phyloP scores from a whole-genome alignment of 305 asterid species.

The Solanum aculeatissimum region DNA sequence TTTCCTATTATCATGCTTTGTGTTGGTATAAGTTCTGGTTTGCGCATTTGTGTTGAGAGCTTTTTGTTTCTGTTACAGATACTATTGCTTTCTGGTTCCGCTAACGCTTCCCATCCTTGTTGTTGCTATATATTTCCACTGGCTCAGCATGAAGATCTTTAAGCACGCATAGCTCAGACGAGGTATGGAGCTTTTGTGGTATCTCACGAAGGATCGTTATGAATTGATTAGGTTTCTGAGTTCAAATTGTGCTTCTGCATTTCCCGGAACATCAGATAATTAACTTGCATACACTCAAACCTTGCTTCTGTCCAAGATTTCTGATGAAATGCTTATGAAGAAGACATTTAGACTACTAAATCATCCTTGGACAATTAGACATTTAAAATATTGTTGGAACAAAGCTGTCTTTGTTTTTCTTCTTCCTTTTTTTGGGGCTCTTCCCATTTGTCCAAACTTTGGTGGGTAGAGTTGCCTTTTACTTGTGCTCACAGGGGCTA shows the following conservation, averaged over 20 bases:
- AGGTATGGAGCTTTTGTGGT: background rate
- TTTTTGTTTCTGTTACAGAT: conserved; percentile 28
- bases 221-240: background rate
- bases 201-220: background rate
- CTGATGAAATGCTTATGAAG: background rate
- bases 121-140: conserved; percentile 55
- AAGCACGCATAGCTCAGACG: conserved; percentile 46
- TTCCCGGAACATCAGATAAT: background rate
- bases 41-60: background rate
- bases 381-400: background rate
- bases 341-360: background rate
- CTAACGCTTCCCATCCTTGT: conserved; percentile 54
- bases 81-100: conserved; percentile 73
- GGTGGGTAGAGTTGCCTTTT: no score
- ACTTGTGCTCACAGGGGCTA: background rate
- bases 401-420: background rate
- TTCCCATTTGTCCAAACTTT: no score
- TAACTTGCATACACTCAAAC: background rate
- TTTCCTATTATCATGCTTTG: background rate
- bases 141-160: conserved; percentile 83
- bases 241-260: background rate
- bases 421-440: background rate
- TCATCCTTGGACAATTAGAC: background rate
- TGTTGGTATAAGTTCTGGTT: background rate
- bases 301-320: background rate